A percentile compares a stretch with the other conserved stretches of the same genome.
These are phyloP conservation scores for Drechslerella stenobrocha DNA, from an alignment of 2,329 filamentous ascomycete genomes.

Conservation along the genomic window DNA sequence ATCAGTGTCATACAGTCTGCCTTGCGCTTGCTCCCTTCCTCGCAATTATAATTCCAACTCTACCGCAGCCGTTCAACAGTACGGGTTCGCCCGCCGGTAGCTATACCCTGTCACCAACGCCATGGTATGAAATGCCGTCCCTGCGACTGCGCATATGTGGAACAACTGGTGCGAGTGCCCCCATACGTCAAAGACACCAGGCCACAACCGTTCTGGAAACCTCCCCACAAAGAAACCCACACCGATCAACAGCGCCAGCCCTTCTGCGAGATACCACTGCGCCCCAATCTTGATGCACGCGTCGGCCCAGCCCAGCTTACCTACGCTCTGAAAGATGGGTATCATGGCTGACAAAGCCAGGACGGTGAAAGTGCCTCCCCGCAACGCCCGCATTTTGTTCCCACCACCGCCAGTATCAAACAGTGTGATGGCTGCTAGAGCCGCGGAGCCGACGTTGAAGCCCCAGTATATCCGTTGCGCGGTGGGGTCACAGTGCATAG, in stretches of 20 bases:
- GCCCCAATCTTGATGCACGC: conserved; percentile 49
- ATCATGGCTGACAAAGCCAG: conserved; percentile 54
- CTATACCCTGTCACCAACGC: conserved; percentile 15
- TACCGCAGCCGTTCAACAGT: no score
- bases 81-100: conserved; percentile 11
- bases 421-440: conserved; percentile 38
- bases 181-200: conserved; percentile 15
- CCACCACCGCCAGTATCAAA: conserved; percentile 54
- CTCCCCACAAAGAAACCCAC: conserved; percentile 49
- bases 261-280: conserved; percentile 51
- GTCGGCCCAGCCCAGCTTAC: conserved; percentile 51
- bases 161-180: conserved; percentile 10
- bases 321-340: conserved; percentile 52
- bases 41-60: no score
- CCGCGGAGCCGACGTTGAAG: conserved; percentile 48
- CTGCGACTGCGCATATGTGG: conserved; percentile 2
- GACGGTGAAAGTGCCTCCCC: conserved; percentile 52
- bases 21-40: not conserved
- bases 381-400: conserved; percentile 51
- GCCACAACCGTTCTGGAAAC: conserved; percentile 20
- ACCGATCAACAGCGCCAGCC: conserved; percentile 43
- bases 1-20: not conserved
- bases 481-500: conserved; percentile 51
- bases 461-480: conserved; percentile 51
- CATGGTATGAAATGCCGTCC: conserved; percentile 23